phyloP scores from a whole-genome alignment of 2,329 filamentous ascomycete genomes.

The Calonectria pseudoreteaudii region DNA sequence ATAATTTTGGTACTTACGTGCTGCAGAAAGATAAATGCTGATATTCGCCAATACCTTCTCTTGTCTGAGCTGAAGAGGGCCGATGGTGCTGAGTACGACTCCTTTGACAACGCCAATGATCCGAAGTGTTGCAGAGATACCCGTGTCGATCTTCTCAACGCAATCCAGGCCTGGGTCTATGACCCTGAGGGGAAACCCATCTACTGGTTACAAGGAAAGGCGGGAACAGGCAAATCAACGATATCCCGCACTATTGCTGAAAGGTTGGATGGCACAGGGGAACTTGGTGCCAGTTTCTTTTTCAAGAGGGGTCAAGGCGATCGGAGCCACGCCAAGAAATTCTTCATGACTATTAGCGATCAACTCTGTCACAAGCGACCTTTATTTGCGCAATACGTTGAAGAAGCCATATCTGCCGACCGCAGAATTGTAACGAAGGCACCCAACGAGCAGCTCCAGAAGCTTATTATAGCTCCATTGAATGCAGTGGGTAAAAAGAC shows the following conservation, averaged over 20 bases:
- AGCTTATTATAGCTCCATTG: too few relatives aligned
- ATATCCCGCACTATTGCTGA: constrained; percentile 49
- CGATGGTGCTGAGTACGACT: too few relatives aligned
- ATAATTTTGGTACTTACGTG: too few relatives aligned
- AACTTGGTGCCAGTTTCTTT: neutral
- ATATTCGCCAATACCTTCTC: too few relatives aligned
- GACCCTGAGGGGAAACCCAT: constrained; percentile 37
- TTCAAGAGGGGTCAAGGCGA: constrained; percentile 43
- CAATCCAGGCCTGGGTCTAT: constrained; percentile 46
- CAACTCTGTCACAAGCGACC: constrained; percentile 47
- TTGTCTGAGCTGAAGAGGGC: too few relatives aligned
- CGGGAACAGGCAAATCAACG: constrained; percentile 55
- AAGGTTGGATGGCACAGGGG: neutral
- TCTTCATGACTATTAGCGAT: constrained; percentile 54
- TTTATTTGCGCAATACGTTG: constrained; percentile 39
- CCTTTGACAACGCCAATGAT: too few relatives aligned
- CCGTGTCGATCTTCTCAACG: constrained; percentile 43
- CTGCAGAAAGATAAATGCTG: too few relatives aligned
- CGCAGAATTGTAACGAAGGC: too few relatives aligned
- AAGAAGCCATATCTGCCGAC: constrained; percentile 38
- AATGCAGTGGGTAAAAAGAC: too few relatives aligned
- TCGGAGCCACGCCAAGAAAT: constrained; percentile 47
- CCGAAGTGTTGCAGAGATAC: constrained; percentile 30
- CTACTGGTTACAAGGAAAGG: constrained; percentile 54
- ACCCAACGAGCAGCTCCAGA: constrained; percentile 29